Evolutionary conservation across 345 rosid species (phyloP).

Genomic region (Sapria himalayana): DNA sequence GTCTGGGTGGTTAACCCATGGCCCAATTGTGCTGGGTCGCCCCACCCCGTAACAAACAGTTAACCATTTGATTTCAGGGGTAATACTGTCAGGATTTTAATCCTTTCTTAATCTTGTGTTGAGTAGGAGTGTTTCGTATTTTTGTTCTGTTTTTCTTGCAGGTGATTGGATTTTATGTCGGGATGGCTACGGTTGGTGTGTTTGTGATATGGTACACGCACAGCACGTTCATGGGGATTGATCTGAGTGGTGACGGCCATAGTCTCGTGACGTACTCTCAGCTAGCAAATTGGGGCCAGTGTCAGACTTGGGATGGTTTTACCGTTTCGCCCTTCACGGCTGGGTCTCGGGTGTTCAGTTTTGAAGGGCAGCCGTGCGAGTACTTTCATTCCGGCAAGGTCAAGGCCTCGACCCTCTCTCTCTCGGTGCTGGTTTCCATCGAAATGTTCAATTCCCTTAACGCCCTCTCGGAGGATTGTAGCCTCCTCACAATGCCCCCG

Average conservation of each 20-base stretch:
- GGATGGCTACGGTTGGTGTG: constrained; percentile 78
- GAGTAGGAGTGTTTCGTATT: too few species aligned
- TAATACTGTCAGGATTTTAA: too few species aligned
- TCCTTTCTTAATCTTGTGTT: too few species aligned
- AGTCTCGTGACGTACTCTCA: constrained; percentile 64
- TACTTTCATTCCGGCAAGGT: constrained; percentile 70
- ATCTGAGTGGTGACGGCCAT: constrained; percentile 85
- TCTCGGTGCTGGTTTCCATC: constrained; percentile 74
- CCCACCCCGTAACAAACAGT: too few species aligned
- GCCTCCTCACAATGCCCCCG: constrained; percentile 81
- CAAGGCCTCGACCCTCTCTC: constrained; percentile 80
- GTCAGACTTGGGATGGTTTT: constrained; percentile 56
- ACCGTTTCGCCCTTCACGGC: constrained; percentile 57
- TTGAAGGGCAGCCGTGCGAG: constrained; percentile 53
- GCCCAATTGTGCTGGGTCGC: too few species aligned
- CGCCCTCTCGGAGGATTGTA: constrained; percentile 78
- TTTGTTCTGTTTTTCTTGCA: constrained; percentile 8
- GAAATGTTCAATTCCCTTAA: constrained; percentile 97
- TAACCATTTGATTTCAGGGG: too few species aligned
- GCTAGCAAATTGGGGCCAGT: constrained; percentile 69
- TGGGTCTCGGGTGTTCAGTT: constrained; percentile 29
- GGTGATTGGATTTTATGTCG: constrained; percentile 92
- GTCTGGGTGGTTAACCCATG: too few species aligned
- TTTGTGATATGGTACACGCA: constrained; percentile 92
- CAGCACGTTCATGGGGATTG: constrained; percentile 47